Evolutionary conservation across 805 yeast species (phyloP), one percentile per base, ranked within the genome.

Genomic region (Metschnikowia anglica): DNA sequence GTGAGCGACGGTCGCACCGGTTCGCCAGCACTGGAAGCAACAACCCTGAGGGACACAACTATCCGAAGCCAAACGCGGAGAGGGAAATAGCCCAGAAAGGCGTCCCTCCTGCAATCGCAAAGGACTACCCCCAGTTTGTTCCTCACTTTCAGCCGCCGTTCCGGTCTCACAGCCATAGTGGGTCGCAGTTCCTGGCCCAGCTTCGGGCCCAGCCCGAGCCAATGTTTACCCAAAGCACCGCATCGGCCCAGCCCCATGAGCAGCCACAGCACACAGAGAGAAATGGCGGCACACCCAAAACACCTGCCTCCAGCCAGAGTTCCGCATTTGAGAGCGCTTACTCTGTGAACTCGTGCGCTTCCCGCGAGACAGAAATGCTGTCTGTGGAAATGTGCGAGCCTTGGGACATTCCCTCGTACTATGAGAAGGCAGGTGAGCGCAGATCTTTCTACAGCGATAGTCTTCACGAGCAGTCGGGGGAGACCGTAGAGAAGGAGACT

Each of bases 321-420:
- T 34, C 43, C 15, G 12, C 37, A 4, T 26, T 27, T 16, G 34
- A 25, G 3, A 35, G 40, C 36, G 32, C 25, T 6, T 21, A 9
- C 15, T 35, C 40, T 4, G 25, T 12, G 25, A 30, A 20, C 26
- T 10, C 44, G 2, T 3, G 19, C 9, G 44, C 33, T 1, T 41
- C 44, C 10, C 16, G 35, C 13, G 37, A 41, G 20, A 41, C 41
- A 5, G 45, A 25, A 5, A 9, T 37, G 33, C 45, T 41, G 45
- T 41, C 45, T 4, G 41, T 41, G 29, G 45, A 41, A 16, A 15
- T 25, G 28, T 32, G 20, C 17, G 34, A 24, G 26, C 34, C 32
- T 8, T 16, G 11, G 3, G 41, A 36, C n/a, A 16, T 41, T 16
- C 10, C 17, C 10, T 36, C 40, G 4, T 25, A 28, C 15, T 37